A percentile compares a stretch with the other conserved stretches of the same genome.
phyloP scores from a whole-genome alignment of 768 basidiomycete genomes.

The Hygrocybe coccinea region DNA sequence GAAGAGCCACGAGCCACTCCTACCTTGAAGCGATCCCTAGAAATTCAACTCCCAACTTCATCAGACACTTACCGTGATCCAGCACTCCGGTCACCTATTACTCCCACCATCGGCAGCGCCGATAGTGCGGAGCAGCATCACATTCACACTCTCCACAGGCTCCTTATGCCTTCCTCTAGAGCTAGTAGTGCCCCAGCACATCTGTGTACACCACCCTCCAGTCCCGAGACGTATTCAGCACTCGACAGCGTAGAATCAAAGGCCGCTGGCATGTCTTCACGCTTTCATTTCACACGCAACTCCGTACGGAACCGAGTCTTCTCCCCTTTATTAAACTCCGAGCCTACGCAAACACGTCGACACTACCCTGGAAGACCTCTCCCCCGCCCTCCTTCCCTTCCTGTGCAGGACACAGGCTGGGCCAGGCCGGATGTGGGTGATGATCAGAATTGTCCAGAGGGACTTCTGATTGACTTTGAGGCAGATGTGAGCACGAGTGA shows the following conservation, averaged over 20 bases:
- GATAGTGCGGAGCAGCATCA: too few species aligned
- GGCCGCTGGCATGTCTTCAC: not conserved
- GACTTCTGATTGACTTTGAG: constrained; percentile 45
- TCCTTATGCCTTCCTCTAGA: too few species aligned
- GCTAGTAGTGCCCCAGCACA: too few species aligned
- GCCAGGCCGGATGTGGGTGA: not conserved
- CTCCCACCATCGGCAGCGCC: too few species aligned
- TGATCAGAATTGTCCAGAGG: constrained; percentile 36
- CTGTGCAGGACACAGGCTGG: constrained; percentile 26
- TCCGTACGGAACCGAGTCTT: not conserved
- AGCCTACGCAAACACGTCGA: constrained; percentile 29
- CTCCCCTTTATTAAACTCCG: constrained; percentile 16
- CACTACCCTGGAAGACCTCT: constrained; percentile 57
- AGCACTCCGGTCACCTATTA: too few species aligned
- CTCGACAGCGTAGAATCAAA: not conserved
- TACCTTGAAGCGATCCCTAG: too few species aligned
- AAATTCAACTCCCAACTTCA: too few species aligned
- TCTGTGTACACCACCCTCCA: too few species aligned
- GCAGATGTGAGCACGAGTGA: not conserved
- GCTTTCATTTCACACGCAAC: not conserved
- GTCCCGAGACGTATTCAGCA: too few species aligned
- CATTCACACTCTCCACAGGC: too few species aligned
- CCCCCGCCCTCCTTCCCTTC: constrained; percentile 40
- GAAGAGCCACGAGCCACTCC: too few species aligned
- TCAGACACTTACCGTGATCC: too few species aligned